A percentile compares a stretch with the other conserved stretches of the same genome.
These are phyloP conservation scores for Knufia petricola DNA, from an alignment of 2,329 filamentous ascomycete genomes.

Conservation along the genomic window DNA sequence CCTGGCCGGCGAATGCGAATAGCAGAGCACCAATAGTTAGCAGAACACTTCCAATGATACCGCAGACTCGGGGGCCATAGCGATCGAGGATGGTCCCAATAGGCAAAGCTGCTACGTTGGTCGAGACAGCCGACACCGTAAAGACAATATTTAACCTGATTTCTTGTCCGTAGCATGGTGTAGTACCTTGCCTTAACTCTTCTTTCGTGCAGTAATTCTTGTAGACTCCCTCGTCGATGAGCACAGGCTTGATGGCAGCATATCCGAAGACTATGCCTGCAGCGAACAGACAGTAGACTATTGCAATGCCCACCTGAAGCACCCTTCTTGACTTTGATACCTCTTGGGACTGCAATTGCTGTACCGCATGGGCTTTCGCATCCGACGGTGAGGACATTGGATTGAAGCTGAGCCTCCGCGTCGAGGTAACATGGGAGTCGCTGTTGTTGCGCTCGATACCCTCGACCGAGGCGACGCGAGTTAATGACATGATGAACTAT, in stretches of 20 bases:
- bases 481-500: constrained; percentile 31
- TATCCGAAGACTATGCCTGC: constrained; percentile 78
- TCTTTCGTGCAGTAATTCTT: constrained; percentile 50
- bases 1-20: constrained; percentile 55
- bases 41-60: constrained; percentile 59
- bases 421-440: constrained; percentile 28
- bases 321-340: constrained; percentile 45
- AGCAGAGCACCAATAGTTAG: constrained; percentile 61
- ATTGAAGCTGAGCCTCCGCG: constrained; percentile 33
- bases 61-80: constrained; percentile 68
- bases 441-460: constrained; percentile 31
- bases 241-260: constrained; percentile 71
- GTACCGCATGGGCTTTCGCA: constrained; percentile 20
- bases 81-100: constrained; percentile 77
- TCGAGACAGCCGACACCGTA: constrained; percentile 76
- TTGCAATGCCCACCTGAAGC: constrained; percentile 59
- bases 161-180: constrained; percentile 51
- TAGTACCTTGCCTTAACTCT: constrained; percentile 40
- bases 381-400: constrained; percentile 30
- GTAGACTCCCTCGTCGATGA: constrained; percentile 65
- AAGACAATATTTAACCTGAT: constrained; percentile 78
- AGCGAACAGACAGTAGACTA: constrained; percentile 65
- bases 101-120: constrained; percentile 77
- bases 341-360: constrained; percentile 28
- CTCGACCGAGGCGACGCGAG: constrained; percentile 35